phyloP scores from a whole-genome alignment of 2,329 filamentous ascomycete genomes.

The Phaeosphaeria sp. region DNA sequence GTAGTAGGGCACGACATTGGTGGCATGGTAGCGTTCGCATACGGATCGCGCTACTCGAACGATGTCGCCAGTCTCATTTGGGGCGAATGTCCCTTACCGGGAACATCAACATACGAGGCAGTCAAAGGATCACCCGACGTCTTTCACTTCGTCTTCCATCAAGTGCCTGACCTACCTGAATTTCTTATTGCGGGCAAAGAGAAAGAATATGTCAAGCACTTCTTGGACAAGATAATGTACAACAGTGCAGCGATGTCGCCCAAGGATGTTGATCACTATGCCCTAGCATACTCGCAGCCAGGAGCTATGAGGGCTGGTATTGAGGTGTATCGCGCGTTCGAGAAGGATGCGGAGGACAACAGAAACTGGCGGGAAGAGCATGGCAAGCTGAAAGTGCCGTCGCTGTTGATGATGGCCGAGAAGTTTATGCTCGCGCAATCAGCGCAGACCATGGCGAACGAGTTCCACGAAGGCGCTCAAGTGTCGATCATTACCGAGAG shows the following conservation, averaged over 20 bases:
- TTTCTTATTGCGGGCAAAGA: conserved; percentile 15
- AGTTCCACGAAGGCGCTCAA: conserved; percentile 22
- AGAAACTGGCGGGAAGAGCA: conserved; percentile 18
- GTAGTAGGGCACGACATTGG: conserved; percentile 58
- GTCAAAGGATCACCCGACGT: conserved; percentile 35
- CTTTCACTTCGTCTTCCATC: conserved; percentile 55
- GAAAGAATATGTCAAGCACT: conserved; percentile 14
- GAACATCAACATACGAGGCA: conserved; percentile 42
- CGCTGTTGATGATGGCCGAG: conserved; percentile 32
- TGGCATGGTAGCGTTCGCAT: conserved; percentile 56
- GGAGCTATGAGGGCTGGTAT: conserved; percentile 43
- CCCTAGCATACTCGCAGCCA: conserved; percentile 26
- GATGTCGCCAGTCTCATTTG: conserved; percentile 48
- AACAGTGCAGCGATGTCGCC: conserved; percentile 12
- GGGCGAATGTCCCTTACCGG: conserved; percentile 54
- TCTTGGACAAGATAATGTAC: conserved; percentile 11
- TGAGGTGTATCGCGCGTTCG: conserved; percentile 43
- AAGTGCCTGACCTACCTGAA: conserved; percentile 28
- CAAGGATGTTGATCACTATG: not conserved
- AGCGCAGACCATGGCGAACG: conserved; percentile 29
- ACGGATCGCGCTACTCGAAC: conserved; percentile 46
- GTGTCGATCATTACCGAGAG: conserved; percentile 23
- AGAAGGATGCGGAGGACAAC: conserved; percentile 41
- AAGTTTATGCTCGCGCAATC: conserved; percentile 23
- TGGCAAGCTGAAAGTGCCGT: conserved; percentile 35